A percentile compares a stretch with the other conserved stretches of the same genome.
phyloP scores from a whole-genome alignment of 768 basidiomycete genomes.

The Boletus rubescentipes region DNA sequence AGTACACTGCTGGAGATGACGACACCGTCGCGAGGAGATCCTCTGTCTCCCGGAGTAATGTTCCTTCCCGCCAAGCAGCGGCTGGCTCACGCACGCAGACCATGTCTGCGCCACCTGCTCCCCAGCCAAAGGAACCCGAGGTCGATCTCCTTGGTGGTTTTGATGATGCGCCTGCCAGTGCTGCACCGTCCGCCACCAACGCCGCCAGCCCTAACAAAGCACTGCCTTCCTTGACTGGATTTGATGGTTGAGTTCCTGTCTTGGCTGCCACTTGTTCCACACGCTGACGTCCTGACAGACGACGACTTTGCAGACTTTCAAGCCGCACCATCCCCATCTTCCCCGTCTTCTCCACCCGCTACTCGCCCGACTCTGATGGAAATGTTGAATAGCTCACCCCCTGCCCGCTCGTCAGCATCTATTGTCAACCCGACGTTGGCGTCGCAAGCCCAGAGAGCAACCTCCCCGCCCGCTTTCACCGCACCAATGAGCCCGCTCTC shows the following conservation, averaged over 20 bases:
- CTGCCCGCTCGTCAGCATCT: constrained; percentile 15
- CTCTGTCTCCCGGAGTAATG: constrained; percentile 35
- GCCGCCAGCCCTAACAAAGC: constrained; percentile 30
- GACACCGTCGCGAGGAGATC: constrained; percentile 49
- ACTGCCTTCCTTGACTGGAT: constrained; percentile 26
- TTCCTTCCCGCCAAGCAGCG: constrained; percentile 30
- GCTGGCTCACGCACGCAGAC: constrained; percentile 36
- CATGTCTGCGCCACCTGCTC: constrained; percentile 27
- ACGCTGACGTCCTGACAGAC: constrained; percentile 40
- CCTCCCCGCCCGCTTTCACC: constrained; percentile 28
- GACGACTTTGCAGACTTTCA: constrained; percentile 90
- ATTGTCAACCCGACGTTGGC: constrained; percentile 6
- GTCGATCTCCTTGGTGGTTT: constrained; percentile 80
- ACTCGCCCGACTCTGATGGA: constrained; percentile 46
- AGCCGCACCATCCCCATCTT: constrained; percentile 53
- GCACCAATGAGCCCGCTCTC: constrained; percentile 23
- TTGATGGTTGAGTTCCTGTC: constrained; percentile 26
- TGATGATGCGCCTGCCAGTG: constrained; percentile 50
- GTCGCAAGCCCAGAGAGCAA: constrained; percentile 14
- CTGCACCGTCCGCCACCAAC: constrained; percentile 16
- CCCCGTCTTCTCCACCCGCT: constrained; percentile 36
- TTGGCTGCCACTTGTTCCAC: neutral
- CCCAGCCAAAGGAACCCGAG: constrained; percentile 47
- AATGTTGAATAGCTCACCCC: constrained; percentile 41
- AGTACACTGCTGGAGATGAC: constrained; percentile 96